Percentiles rank a stretch among this genome's conserved stretches.
These are phyloP conservation scores for Ophiostoma pallidulum DNA, from an alignment of 2,329 filamentous ascomycete genomes.

Conservation along the genomic window DNA sequence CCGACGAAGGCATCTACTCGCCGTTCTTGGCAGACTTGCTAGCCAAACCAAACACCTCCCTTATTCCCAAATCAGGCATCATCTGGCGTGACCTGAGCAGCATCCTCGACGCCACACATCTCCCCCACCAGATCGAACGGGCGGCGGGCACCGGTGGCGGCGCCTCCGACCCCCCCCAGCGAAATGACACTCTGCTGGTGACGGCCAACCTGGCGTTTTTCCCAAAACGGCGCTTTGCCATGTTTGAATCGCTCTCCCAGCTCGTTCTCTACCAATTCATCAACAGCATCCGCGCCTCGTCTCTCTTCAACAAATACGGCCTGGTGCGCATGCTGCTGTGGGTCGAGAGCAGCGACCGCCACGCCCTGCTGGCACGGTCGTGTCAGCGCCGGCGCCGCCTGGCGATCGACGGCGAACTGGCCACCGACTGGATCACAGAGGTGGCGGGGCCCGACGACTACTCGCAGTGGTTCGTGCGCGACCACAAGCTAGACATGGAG, in stretches of 20 bases:
- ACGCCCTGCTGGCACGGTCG: slow-evolving; percentile 49
- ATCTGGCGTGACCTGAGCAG: slow-evolving; percentile 49
- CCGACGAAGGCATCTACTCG: slow-evolving; percentile 47
- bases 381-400: slow-evolving; percentile 46
- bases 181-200: slow-evolving; percentile 67
- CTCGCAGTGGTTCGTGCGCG: slow-evolving; percentile 28
- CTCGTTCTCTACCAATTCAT: slow-evolving; percentile 55
- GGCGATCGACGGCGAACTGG: slow-evolving; percentile 50
- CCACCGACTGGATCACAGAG: slow-evolving; percentile 50
- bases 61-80: slow-evolving; percentile 50
- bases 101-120: slow-evolving; percentile 39
- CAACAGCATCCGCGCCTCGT: slow-evolving; percentile 45
- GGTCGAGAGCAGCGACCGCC: slow-evolving; percentile 52
- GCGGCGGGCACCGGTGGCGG: slow-evolving; percentile 28
- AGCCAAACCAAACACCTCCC: slow-evolving; percentile 34
- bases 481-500: slow-evolving; percentile 38
- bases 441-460: slow-evolving; percentile 28
- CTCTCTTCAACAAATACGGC: slow-evolving; percentile 65
- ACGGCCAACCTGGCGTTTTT: slow-evolving; percentile 55
- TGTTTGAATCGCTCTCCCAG: slow-evolving; percentile 46
- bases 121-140: slow-evolving; percentile 44
- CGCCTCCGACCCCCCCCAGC: slow-evolving; percentile 33
- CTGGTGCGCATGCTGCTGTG: slow-evolving; percentile 72
- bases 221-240: slow-evolving; percentile 39
- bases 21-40: slow-evolving; percentile 53